phyloP scores from a whole-genome alignment of 257 asterid species.

The Nicotiana tomentosiformis region DNA sequence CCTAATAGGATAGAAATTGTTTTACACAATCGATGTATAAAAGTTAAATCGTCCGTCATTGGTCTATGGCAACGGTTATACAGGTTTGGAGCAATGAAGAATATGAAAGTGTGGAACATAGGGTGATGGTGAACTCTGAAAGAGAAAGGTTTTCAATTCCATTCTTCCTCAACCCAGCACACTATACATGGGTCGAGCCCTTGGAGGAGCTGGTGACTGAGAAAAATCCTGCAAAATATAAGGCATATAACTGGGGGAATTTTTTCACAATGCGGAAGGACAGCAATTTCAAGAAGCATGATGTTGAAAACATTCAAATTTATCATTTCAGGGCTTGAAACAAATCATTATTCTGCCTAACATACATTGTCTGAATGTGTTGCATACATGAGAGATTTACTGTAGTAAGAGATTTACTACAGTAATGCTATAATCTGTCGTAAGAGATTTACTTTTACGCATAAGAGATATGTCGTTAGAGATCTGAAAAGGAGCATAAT shows the following conservation, averaged over 20 bases:
- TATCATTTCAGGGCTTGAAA: slow-evolving; percentile 42
- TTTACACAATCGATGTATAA: too few species aligned
- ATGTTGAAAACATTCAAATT: slow-evolving; percentile 51
- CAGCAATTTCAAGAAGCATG: slow-evolving; percentile 53
- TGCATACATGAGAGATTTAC: too few species aligned
- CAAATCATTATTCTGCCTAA: background rate
- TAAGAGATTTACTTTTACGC: too few species aligned
- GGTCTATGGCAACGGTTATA: background rate
- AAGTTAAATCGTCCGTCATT: too few species aligned
- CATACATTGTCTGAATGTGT: too few species aligned
- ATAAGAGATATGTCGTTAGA: too few species aligned
- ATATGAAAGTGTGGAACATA: slow-evolving; percentile 75
- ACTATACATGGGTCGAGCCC: slow-evolving; percentile 49
- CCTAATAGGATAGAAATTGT: too few species aligned
- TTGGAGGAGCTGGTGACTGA: slow-evolving; percentile 37
- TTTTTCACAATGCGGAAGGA: slow-evolving; percentile 40
- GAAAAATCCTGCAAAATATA: slow-evolving; percentile 41
- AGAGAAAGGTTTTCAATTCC: slow-evolving; percentile 65
- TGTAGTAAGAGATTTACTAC: too few species aligned
- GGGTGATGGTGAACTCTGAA: slow-evolving; percentile 49
- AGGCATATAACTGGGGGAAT: slow-evolving; percentile 61
- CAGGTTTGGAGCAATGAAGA: slow-evolving; percentile 77
- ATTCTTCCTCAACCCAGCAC: slow-evolving; percentile 60
- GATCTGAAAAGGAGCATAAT: too few species aligned
- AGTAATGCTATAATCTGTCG: too few species aligned